These are phyloP conservation scores for Lipomyces lipofer DNA, from an alignment of 805 yeast species.

Conservation along the genomic window DNA sequence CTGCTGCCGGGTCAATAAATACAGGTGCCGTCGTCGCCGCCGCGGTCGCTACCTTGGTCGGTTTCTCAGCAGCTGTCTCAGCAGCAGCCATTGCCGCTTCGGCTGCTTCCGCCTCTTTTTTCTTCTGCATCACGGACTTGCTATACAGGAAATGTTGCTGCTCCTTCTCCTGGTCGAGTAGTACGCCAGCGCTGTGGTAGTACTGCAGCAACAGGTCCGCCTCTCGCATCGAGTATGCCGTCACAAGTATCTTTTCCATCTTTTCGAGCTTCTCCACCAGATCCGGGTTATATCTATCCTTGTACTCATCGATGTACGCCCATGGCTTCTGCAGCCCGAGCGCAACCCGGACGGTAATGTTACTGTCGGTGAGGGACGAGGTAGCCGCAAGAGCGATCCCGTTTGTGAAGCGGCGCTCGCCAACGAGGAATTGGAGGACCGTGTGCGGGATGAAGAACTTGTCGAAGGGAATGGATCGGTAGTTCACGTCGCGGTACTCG, in stretches of 20 bases:
- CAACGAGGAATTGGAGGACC: conserved; percentile 15
- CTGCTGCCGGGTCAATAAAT: conserved; percentile 3
- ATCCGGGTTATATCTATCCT: conserved; percentile 10
- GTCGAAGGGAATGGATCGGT: conserved; percentile 4
- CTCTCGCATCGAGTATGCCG: conserved; percentile 15
- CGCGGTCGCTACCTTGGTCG: background rate
- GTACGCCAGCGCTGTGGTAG: conserved; percentile 14
- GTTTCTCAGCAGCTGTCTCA: background rate
- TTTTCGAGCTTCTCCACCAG: conserved; percentile 2
- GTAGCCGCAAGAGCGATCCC: conserved; percentile 18
- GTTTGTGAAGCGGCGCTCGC: conserved; percentile 12
- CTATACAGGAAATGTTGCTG: conserved; percentile 2
- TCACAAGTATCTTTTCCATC: conserved; percentile 1
- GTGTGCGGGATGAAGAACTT: conserved; percentile 11
- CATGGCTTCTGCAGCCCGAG: conserved; percentile 10
- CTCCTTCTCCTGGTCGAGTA: conserved; percentile 4
- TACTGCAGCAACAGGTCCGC: conserved; percentile 22
- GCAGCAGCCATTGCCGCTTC: background rate
- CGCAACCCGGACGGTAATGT: conserved; percentile 9
- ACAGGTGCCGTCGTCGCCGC: background rate
- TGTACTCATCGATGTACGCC: conserved; percentile 3
- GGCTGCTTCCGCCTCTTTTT: background rate
- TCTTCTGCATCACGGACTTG: background rate
- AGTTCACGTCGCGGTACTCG: conserved; percentile 12
- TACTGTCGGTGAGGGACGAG: conserved; percentile 6